Evolutionary conservation across 2,329 filamentous ascomycete species (phyloP).

Genomic region (Aspergillus thermomutatus): DNA sequence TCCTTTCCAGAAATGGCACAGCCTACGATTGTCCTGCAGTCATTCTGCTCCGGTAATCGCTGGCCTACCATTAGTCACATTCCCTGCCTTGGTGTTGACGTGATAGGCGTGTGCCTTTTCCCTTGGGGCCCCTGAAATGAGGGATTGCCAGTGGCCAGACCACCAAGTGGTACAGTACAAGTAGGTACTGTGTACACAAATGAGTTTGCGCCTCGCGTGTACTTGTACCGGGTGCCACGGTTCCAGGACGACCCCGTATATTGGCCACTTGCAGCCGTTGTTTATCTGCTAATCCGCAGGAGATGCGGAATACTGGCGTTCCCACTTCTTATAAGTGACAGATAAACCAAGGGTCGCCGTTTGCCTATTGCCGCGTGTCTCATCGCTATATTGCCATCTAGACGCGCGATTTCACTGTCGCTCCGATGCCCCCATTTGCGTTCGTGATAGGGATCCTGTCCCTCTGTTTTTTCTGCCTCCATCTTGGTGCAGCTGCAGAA

Average conservation of each 20-base stretch:
- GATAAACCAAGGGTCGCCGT: not conserved
- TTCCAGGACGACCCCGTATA: not conserved
- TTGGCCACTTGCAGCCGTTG: too few species aligned
- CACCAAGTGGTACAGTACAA: not conserved
- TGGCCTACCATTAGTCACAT: not conserved
- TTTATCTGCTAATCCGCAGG: not conserved
- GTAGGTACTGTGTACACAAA: not conserved
- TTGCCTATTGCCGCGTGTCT: not conserved
- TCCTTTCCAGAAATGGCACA: not conserved
- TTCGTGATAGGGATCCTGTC: conserved; percentile 5
- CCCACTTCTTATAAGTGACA: too few species aligned
- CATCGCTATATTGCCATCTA: not conserved
- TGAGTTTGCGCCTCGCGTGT: not conserved
- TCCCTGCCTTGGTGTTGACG: not conserved
- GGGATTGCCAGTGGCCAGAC: not conserved
- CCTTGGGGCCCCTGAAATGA: not conserved
- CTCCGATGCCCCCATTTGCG: conserved; percentile 7
- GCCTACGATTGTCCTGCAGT: not conserved
- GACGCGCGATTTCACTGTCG: not conserved
- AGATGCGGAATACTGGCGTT: not conserved
- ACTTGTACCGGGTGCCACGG: not conserved
- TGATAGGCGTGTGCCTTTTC: not conserved
- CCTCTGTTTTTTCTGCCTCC: conserved; percentile 11
- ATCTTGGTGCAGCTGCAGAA: not conserved
- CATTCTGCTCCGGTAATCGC: not conserved